These are phyloP conservation scores for Rhodotorula sphaerocarpa DNA, from an alignment of 768 basidiomycete genomes.

Conservation along the genomic window DNA sequence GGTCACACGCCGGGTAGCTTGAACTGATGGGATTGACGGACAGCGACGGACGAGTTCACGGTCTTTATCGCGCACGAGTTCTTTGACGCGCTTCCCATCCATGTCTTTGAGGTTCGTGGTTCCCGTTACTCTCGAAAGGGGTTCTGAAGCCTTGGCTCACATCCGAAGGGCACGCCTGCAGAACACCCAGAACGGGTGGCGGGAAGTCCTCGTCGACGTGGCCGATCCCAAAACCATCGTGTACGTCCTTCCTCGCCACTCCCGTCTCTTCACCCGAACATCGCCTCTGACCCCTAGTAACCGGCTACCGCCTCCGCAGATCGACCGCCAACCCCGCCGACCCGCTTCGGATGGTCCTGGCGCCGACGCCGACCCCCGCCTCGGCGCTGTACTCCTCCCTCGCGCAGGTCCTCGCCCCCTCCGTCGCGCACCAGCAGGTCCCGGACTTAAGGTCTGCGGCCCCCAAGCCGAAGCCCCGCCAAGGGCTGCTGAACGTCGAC, in stretches of 20 bases:
- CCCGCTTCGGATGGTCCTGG: constrained; percentile 60
- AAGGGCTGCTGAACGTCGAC: constrained; percentile 16
- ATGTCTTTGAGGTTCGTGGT: constrained; percentile 65
- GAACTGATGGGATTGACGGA: constrained; percentile 1
- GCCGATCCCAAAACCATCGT: constrained; percentile 24
- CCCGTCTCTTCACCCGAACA: neutral
- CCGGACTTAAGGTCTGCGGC: constrained; percentile 1
- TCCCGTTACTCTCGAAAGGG: too few relatives aligned
- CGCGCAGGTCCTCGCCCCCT: constrained; percentile 24
- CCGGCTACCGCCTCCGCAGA: too few relatives aligned
- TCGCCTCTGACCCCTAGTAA: too few relatives aligned
- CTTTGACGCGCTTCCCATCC: constrained; percentile 91
- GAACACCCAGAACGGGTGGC: constrained; percentile 69
- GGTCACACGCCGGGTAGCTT: neutral
- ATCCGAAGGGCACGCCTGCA: neutral
- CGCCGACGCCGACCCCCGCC: constrained; percentile 53
- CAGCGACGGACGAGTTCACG: constrained; percentile 53
- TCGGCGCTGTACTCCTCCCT: constrained; percentile 46
- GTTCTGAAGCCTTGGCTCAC: neutral
- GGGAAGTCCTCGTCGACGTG: constrained; percentile 66
- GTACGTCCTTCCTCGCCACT: constrained; percentile 1
- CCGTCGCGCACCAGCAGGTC: neutral
- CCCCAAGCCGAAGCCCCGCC: neutral
- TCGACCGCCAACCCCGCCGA: constrained; percentile 35
- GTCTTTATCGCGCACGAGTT: constrained; percentile 92